Evolutionary conservation across 1,284 basidiomycete species (phyloP).

Genomic region (Sanguinoderma infundibulare): DNA sequence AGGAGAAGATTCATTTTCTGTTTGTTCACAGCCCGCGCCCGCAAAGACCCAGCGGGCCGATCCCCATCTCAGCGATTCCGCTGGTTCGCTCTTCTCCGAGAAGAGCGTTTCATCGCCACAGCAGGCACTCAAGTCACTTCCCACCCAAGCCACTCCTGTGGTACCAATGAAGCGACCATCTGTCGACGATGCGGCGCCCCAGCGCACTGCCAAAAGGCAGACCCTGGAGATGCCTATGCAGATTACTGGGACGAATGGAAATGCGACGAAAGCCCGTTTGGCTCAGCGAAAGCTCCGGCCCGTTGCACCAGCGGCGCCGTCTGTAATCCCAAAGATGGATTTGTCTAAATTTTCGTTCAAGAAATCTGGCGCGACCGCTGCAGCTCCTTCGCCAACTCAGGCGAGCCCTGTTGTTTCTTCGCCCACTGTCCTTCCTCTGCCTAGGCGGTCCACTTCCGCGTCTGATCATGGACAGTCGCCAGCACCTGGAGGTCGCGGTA

Average conservation of each 20-base stretch:
- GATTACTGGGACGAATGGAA: constrained; percentile 20
- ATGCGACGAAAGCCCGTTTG: constrained; percentile 30
- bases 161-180: constrained; percentile 20
- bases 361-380: constrained; percentile 20
- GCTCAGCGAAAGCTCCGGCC: constrained; percentile 19
- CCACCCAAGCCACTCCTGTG: background rate
- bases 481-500: background rate
- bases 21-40: background rate
- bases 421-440: constrained; percentile 6
- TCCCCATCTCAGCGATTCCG: constrained; percentile 9
- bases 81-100: constrained; percentile 30
- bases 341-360: constrained; percentile 26
- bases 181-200: constrained; percentile 5
- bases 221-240: constrained; percentile 28
- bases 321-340: constrained; percentile 5
- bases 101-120: constrained; percentile 23
- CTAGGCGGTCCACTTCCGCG: constrained; percentile 11
- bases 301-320: background rate
- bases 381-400: constrained; percentile 10
- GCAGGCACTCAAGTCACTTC: constrained; percentile 10
- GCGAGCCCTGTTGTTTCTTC: constrained; percentile 3
- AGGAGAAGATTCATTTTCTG: background rate
- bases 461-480: constrained; percentile 14
- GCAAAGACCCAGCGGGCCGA: background rate
- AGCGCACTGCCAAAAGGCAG: constrained; percentile 21